phyloP scores from a whole-genome alignment of 331 rosid species.

The Acacia pycnantha region DNA sequence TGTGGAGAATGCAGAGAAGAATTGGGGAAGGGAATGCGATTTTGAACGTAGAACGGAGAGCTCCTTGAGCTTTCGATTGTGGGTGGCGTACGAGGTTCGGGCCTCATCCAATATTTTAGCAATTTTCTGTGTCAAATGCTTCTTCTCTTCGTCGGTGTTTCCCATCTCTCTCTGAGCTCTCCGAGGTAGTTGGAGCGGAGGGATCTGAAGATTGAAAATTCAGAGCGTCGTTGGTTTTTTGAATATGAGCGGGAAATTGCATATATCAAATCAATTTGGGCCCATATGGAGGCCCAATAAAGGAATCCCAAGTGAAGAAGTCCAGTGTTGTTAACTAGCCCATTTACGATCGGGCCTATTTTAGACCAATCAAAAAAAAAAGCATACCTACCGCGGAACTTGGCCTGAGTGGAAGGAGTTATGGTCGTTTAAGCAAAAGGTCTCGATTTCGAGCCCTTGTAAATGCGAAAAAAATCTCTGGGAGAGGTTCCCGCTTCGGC shows the following conservation, averaged over 20 bases:
- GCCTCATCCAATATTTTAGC: slow-evolving; percentile 66
- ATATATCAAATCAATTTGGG: neutral
- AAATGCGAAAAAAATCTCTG: too few species aligned
- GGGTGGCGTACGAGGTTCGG: slow-evolving; percentile 71
- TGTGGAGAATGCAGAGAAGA: slow-evolving; percentile 72
- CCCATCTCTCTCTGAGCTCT: slow-evolving; percentile 33
- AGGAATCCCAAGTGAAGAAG: neutral
- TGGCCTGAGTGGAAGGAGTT: too few species aligned
- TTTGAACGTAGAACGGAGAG: slow-evolving; percentile 62
- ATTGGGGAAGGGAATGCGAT: slow-evolving; percentile 40
- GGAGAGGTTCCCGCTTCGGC: too few species aligned
- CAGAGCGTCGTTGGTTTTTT: slow-evolving; percentile 12
- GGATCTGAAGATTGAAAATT: neutral
- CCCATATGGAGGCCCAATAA: neutral
- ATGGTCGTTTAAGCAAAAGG: too few species aligned
- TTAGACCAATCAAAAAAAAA: neutral
- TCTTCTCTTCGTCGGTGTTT: slow-evolving; percentile 41
- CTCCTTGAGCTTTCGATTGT: slow-evolving; percentile 90
- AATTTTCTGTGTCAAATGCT: slow-evolving; percentile 46
- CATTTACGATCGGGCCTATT: neutral
- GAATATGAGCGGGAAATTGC: slow-evolving; percentile 43
- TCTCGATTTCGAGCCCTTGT: too few species aligned
- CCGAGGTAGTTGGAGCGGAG: neutral
- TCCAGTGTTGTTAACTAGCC: neutral
- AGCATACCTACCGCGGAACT: too few species aligned